A percentile compares a stretch with the other conserved stretches of the same genome.
phyloP scores from a whole-genome alignment of 805 yeast species.

The Pichia phayaonensis region DNA sequence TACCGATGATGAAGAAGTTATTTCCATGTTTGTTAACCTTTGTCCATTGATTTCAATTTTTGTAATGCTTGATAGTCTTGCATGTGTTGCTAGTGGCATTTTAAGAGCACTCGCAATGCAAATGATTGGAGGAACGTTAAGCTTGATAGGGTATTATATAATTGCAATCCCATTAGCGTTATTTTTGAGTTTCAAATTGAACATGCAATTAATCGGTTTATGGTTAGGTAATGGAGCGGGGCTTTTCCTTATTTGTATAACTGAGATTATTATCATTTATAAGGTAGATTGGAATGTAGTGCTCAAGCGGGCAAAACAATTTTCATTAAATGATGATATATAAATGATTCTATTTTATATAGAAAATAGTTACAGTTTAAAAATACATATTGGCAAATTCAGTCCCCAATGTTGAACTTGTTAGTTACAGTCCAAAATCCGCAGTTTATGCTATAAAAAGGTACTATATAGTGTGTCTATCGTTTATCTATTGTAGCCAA shows the following conservation, averaged over 20 bases:
- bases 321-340: slow-evolving; percentile 1
- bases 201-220: slow-evolving; percentile 49
- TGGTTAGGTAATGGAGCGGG: slow-evolving; percentile 74
- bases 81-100: slow-evolving; percentile 65
- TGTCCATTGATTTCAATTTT: slow-evolving; percentile 61
- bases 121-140: slow-evolving; percentile 61
- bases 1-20: slow-evolving; percentile 54
- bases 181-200: slow-evolving; percentile 43
- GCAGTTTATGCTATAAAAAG: too few species aligned
- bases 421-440: too few species aligned
- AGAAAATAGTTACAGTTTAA: too few species aligned
- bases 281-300: slow-evolving; percentile 48
- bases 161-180: slow-evolving; percentile 65
- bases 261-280: slow-evolving; percentile 40
- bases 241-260: slow-evolving; percentile 42
- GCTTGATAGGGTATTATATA: slow-evolving; percentile 62
- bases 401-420: too few species aligned
- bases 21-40: slow-evolving; percentile 40
- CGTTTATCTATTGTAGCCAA: too few species aligned
- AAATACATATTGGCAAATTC: too few species aligned
- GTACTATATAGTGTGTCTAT: too few species aligned
- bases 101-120: slow-evolving; percentile 74
- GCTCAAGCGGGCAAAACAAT: slow-evolving; percentile 24
- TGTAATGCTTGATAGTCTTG: slow-evolving; percentile 63
- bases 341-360: not conserved